Evolutionary conservation across 2,329 filamentous ascomycete genomes (phyloP), one percentile per base, ranked within the genome.

Genomic region (Cladophialophora bantiana): DNA sequence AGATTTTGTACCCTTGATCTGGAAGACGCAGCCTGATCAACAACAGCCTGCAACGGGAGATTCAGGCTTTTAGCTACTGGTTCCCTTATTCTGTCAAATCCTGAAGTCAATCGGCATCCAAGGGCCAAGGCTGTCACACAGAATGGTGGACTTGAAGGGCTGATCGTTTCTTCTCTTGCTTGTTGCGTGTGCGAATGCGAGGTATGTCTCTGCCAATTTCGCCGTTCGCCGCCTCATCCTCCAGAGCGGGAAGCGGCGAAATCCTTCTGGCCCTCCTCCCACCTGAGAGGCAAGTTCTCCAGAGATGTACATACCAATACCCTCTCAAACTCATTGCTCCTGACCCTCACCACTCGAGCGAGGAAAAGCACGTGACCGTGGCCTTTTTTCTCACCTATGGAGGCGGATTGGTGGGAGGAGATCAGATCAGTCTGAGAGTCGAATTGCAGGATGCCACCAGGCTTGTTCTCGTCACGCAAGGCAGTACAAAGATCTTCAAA

Each of bases 401-500:
- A 58, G 95, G 95, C 52, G 95, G 95, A 1, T 87, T 99, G 13
- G 91, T 99, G 1, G 92, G 90, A 12, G 93, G 94, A 50, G 95
- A 99, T 78, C 83, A 86, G 70, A 90, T 98, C 77, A 83, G 89
- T 74, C 86, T 99, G 32, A 82, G 83, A 20, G 85, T 97, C 68
- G 84, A 85, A 9, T 83, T 97, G 56, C 86, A 87, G 10, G 73
- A 83, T 2, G 79, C 81, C 2, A 89, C 92, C 4, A 89, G 88
- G 67, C 85, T 97, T 62, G 80, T 86, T 7, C 88, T 83, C 36
- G 80, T 81, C n/a, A 84, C 83, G 0, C 86, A 89, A 82, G 94
- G 94, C 60, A 93, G 93, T 79, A 98, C 95, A 67, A 99, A 98
- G 81, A 89, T 99, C 73, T 98, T 97, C 85, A 96, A 95, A 76